Evolutionary conservation across 495 filamentous ascomycete species (phyloP).

Genomic region (Penicillium argentinense): DNA sequence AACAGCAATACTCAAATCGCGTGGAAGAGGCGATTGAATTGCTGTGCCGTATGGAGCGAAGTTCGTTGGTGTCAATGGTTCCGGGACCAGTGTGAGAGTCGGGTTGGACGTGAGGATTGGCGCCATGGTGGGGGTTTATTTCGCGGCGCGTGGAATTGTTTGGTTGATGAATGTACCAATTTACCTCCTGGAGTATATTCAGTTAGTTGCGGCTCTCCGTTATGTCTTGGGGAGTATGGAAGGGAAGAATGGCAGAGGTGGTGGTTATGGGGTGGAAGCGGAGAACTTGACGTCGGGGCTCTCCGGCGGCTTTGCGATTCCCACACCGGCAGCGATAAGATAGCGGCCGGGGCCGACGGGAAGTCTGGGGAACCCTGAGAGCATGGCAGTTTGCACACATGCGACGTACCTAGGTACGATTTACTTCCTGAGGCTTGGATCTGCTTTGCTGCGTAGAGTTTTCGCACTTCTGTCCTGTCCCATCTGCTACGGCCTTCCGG

Average conservation of each 20-base stretch:
- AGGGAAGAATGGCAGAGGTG: background rate
- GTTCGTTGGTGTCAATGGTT: constrained; percentile 59
- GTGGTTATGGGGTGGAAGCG: background rate
- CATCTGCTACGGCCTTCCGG: too few species aligned
- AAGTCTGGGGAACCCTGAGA: background rate
- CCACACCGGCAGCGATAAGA: background rate
- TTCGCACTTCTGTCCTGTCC: too few species aligned
- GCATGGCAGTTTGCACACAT: background rate
- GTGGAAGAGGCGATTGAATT: constrained; percentile 66
- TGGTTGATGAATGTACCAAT: too few species aligned
- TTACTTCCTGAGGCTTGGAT: too few species aligned
- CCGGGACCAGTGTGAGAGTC: constrained; percentile 41
- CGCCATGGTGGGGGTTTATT: constrained; percentile 14
- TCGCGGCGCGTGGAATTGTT: too few species aligned
- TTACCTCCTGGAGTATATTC: too few species aligned
- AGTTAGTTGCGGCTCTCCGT: too few species aligned
- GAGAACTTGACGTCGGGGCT: background rate
- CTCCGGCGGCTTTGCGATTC: too few species aligned
- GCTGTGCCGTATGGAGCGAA: constrained; percentile 86
- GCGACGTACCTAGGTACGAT: background rate
- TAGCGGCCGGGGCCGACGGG: constrained; percentile 1
- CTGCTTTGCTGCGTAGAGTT: too few species aligned
- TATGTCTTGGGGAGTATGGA: background rate
- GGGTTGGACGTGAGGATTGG: constrained; percentile 36
- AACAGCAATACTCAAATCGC: constrained; percentile 48